Evolutionary conservation across 345 rosid species (phyloP).

Genomic region (Zanthoxylum bungeanum): DNA sequence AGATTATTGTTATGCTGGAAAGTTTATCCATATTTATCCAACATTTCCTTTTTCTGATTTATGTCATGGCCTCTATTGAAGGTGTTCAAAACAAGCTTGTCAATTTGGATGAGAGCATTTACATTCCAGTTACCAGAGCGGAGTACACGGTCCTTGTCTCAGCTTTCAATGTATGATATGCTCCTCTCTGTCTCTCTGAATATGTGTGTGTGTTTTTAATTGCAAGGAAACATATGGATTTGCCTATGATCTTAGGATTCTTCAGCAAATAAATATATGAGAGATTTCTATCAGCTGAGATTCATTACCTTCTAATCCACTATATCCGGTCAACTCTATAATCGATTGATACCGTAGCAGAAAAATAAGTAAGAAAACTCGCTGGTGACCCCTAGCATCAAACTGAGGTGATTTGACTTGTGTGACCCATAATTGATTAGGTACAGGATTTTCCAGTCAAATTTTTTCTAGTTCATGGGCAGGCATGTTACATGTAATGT

Average conservation of each 20-base stretch:
- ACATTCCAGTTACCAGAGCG: slow-evolving; percentile 75
- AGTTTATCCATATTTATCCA: slow-evolving; percentile 3
- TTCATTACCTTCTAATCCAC: not conserved
- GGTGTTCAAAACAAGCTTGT: slow-evolving; percentile 85
- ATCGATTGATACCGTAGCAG: not conserved
- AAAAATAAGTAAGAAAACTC: not conserved
- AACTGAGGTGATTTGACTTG: not conserved
- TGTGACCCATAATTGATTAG: not conserved
- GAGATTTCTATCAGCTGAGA: not conserved
- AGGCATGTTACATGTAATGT: not conserved
- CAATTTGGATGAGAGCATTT: slow-evolving; percentile 77
- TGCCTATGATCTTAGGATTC: not conserved
- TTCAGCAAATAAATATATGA: not conserved
- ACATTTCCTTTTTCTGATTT: slow-evolving; percentile 9
- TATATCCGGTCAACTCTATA: not conserved
- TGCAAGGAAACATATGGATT: not conserved
- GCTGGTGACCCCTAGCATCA: not conserved
- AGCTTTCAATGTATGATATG: slow-evolving; percentile 62
- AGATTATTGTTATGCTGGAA: not conserved
- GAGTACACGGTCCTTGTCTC: slow-evolving; percentile 73
- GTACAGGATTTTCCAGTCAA: not conserved
- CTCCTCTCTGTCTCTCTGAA: slow-evolving; percentile 11
- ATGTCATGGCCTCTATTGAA: slow-evolving; percentile 25
- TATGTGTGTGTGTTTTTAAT: not conserved
- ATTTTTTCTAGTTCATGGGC: not conserved